Conservation (phyloP, 2,329 filamentous ascomycete genomes). For the Xylaria multiplex region DNA sequence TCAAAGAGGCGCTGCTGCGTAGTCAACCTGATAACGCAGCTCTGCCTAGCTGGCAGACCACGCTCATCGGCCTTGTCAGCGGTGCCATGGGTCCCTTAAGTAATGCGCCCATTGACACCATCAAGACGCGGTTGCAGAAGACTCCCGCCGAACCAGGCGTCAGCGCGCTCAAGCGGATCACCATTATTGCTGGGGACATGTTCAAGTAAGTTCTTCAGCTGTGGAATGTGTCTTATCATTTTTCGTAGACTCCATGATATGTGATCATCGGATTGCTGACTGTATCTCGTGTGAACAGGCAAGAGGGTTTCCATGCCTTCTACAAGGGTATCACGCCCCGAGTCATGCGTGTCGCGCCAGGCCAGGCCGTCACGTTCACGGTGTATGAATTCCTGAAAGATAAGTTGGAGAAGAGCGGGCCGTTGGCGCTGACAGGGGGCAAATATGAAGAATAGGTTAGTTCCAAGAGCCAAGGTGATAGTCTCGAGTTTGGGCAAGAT, state of each 20-base stretch:
- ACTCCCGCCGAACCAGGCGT: constrained; percentile 84
- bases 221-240: neutral
- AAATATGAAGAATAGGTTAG: constrained; percentile 71
- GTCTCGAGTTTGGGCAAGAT: neutral
- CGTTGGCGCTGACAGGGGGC: constrained; percentile 67
- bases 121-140: constrained; percentile 96
- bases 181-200: constrained; percentile 81
- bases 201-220: constrained; percentile 69
- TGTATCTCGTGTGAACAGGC: constrained; percentile 59
- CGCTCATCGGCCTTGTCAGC: constrained; percentile 86
- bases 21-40: constrained; percentile 63
- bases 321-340: constrained; percentile 99
- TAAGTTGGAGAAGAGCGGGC: constrained; percentile 73
- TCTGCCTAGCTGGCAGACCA: constrained; percentile 90
- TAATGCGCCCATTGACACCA: constrained; percentile 98
- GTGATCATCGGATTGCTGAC: constrained; percentile 11
- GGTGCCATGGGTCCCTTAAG: constrained; percentile 96
- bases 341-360: constrained; percentile 96
- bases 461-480: neutral
- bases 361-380: constrained; percentile 82
- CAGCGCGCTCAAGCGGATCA: constrained; percentile 81
- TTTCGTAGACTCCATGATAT: neutral
- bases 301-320: constrained; percentile 93
- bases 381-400: constrained; percentile 83
- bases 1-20: constrained; percentile 80